These are phyloP conservation scores for Myxozyma monticola DNA, from an alignment of 805 yeast species.

Conservation along the genomic window DNA sequence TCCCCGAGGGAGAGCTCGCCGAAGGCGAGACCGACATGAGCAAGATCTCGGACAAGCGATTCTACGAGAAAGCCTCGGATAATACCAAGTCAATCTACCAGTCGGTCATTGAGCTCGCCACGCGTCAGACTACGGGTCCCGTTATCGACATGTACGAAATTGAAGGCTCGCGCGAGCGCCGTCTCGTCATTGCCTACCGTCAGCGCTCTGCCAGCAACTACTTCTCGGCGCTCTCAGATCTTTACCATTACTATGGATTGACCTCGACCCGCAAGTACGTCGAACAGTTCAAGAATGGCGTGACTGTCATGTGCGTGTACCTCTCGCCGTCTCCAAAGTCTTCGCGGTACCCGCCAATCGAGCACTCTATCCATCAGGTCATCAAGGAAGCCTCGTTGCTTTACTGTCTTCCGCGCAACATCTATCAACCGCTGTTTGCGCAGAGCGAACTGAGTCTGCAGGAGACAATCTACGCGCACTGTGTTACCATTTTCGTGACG, in stretches of 20 bases:
- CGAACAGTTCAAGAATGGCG: constrained; percentile 89
- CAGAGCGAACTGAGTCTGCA: constrained; percentile 81
- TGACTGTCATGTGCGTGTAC: constrained; percentile 83
- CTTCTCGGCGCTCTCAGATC: constrained; percentile 79
- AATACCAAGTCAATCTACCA: constrained; percentile 80
- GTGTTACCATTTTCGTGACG: constrained; percentile 86
- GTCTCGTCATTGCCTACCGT: constrained; percentile 85
- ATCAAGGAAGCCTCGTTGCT: constrained; percentile 91
- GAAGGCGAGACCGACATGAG: constrained; percentile 54
- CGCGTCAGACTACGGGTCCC: constrained; percentile 60
- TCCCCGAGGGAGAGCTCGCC: constrained; percentile 40
- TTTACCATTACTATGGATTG: constrained; percentile 86
- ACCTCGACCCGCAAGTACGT: constrained; percentile 85
- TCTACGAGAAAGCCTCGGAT: constrained; percentile 70
- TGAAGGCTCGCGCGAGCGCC: constrained; percentile 76
- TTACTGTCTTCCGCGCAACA: constrained; percentile 85
- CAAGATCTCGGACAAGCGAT: constrained; percentile 74
- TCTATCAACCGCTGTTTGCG: constrained; percentile 72
- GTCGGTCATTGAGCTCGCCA: constrained; percentile 65
- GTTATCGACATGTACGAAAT: constrained; percentile 83
- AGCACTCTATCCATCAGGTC: constrained; percentile 81
- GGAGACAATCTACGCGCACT: constrained; percentile 92
- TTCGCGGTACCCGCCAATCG: constrained; percentile 50
- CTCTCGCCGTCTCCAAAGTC: constrained; percentile 53
- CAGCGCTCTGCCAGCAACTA: constrained; percentile 82